Conservation (phyloP, 2,329 filamentous ascomycete genomes). For the Geosmithia morbida region DNA sequence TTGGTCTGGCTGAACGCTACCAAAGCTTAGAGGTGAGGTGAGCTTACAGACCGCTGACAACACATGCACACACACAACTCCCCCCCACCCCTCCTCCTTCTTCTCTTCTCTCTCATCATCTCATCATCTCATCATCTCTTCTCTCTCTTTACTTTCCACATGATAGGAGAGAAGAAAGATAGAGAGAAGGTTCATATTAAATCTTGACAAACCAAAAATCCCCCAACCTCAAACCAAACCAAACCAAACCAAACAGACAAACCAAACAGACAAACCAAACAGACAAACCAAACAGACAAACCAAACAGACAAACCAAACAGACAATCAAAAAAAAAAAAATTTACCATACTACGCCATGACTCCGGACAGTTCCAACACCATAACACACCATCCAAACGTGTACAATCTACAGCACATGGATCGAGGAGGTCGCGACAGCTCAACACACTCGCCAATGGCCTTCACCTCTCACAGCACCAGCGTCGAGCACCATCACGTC, state of each 20-base stretch:
- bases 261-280: too few relatives aligned
- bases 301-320: too few relatives aligned
- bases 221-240: too few relatives aligned
- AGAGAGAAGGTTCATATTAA: too few relatives aligned
- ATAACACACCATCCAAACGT: conserved; percentile 29
- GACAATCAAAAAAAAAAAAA: background rate
- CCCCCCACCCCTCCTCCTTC: background rate
- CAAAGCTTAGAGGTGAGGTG: background rate
- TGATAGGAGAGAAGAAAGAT: too few relatives aligned
- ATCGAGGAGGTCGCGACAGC: conserved; percentile 17
- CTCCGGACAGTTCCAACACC: conserved; percentile 22
- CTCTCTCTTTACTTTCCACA: background rate
- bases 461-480: conserved; percentile 21
- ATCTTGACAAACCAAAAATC: too few relatives aligned
- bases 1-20: background rate
- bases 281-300: too few relatives aligned
- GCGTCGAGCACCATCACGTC: conserved; percentile 19
- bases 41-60: background rate
- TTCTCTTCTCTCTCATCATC: background rate
- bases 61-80: background rate
- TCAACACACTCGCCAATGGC: conserved; percentile 10
- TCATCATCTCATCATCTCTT: background rate
- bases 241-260: background rate
- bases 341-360: conserved; percentile 15
- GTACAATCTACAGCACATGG: conserved; percentile 23